Evolutionary conservation across 176 grass and related monocot genomes (phyloP).

Genomic region (Zizania latifolia): DNA sequence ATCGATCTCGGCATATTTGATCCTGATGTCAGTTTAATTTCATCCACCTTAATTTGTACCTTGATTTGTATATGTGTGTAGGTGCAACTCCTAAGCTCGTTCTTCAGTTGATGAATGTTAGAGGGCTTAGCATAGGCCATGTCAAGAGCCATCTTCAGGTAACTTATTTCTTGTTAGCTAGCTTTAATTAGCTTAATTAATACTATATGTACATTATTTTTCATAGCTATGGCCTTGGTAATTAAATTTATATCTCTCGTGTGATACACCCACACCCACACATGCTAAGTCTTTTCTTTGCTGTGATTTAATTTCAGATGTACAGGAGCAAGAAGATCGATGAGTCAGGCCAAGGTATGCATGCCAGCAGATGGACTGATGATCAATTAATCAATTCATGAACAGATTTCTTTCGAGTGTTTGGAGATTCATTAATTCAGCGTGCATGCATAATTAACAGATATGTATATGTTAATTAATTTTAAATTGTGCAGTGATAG

Average conservation of each 20-base stretch:
- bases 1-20: background rate
- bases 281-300: background rate
- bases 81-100: constrained; percentile 73
- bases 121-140: constrained; percentile 76
- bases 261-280: too few species aligned
- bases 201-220: too few species aligned
- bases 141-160: constrained; percentile 86
- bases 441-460: background rate
- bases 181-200: too few species aligned
- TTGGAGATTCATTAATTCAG: too few species aligned
- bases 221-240: too few species aligned
- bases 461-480: background rate
- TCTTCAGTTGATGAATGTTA: constrained; percentile 68
- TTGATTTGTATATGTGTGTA: background rate
- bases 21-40: background rate
- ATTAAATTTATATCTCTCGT: too few species aligned
- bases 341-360: constrained; percentile 44
- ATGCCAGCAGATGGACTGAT: background rate
- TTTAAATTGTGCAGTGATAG: constrained; percentile 1
- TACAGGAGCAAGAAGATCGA: constrained; percentile 75
- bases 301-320: constrained; percentile 41
- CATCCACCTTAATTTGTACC: background rate
- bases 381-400: background rate
- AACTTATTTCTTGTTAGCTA: background rate
- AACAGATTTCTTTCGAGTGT: background rate